These are phyloP conservation scores for Exophiala sp. DNA, from an alignment of 2,329 filamentous ascomycete genomes.

Conservation along the genomic window DNA sequence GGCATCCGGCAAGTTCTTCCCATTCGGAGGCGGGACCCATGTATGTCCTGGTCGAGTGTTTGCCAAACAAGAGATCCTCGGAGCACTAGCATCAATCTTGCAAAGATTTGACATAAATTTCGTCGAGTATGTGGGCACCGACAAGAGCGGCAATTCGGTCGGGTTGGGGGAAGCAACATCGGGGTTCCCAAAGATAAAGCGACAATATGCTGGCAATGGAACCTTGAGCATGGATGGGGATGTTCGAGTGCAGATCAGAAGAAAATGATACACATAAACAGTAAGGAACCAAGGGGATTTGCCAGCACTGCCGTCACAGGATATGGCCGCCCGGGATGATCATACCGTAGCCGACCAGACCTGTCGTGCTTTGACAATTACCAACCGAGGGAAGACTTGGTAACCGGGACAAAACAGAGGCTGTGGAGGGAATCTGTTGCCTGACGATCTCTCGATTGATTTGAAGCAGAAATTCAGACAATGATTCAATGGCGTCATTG, in stretches of 20 bases:
- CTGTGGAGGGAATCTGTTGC: background rate
- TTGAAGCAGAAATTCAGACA: slow-evolving; percentile 9
- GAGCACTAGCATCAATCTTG: slow-evolving; percentile 25
- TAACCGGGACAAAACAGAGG: too few species aligned
- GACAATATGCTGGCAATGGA: slow-evolving; percentile 18
- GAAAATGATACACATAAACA: too few species aligned
- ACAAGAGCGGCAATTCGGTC: background rate
- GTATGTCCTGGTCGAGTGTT: slow-evolving; percentile 40
- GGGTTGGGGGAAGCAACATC: slow-evolving; percentile 7
- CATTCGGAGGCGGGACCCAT: slow-evolving; percentile 34
- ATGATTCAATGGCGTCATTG: slow-evolving; percentile 16
- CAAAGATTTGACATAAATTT: slow-evolving; percentile 19
- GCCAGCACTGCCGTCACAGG: too few species aligned
- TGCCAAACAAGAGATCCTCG: slow-evolving; percentile 39
- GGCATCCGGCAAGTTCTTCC: slow-evolving; percentile 27
- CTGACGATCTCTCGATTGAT: slow-evolving; percentile 1
- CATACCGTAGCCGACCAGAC: slow-evolving; percentile 1
- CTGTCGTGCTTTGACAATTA: too few species aligned
- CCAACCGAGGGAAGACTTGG: too few species aligned
- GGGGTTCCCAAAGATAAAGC: slow-evolving; percentile 15
- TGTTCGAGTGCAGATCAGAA: slow-evolving; percentile 18
- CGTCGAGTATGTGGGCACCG: slow-evolving; percentile 13
- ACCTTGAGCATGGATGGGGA: slow-evolving; percentile 20
- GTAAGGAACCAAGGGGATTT: too few species aligned
- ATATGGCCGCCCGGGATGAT: slow-evolving; percentile 14